These are phyloP conservation scores for Pseudoscleropodium purum DNA, from an alignment of 225 moss, liverwort and hornwort genomes.

Conservation along the genomic window DNA sequence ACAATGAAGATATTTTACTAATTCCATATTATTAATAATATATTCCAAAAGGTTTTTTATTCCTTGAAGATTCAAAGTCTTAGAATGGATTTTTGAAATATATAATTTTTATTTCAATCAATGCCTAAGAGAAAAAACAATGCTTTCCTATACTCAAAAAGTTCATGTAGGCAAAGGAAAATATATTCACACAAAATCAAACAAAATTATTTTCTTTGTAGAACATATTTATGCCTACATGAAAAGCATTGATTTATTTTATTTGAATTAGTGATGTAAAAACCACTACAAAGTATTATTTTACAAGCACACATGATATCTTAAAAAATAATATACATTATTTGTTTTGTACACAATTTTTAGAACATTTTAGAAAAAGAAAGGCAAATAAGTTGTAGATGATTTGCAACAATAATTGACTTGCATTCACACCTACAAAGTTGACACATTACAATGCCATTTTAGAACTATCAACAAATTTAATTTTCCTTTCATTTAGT, in stretches of 20 bases:
- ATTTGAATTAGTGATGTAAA: neutral
- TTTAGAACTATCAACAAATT: neutral
- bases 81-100: neutral
- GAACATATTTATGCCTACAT: neutral
- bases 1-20: neutral
- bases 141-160: neutral
- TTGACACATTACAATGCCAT: neutral
- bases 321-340: neutral
- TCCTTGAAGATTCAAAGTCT: neutral
- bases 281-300: neutral
- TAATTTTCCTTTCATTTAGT: neutral
- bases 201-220: neutral
- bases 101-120: neutral
- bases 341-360: neutral
- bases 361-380: neutral
- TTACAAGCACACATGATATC: neutral
- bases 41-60: neutral
- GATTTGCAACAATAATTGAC: neutral
- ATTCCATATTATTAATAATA: neutral
- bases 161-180: fast-evolving
- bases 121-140: fast-evolving
- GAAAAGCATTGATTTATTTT: neutral
- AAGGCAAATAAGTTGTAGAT: neutral
- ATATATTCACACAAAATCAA: neutral
- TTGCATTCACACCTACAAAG: neutral